Evolutionary conservation across 2,329 filamentous ascomycete genomes (phyloP).

Genomic region (Xylaria sp.): DNA sequence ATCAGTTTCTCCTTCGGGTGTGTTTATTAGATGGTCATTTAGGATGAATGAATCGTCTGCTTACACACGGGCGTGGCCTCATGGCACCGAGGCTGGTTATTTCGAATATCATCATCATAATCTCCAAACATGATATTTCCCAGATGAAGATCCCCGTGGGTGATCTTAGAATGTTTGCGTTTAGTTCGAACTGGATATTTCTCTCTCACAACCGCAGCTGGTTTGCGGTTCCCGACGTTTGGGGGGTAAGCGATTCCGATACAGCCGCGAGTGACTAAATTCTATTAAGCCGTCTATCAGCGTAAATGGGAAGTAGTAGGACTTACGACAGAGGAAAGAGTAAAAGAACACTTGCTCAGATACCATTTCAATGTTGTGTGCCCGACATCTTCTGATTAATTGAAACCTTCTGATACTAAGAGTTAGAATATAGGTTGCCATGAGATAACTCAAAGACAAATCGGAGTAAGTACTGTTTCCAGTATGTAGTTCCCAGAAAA

Average conservation of each 20-base stretch:
- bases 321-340: constrained; percentile 27
- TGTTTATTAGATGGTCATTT: background rate
- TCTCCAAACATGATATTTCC: constrained; percentile 31
- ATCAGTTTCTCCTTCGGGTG: constrained; percentile 1
- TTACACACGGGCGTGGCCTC: constrained; percentile 5
- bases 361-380: background rate
- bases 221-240: background rate
- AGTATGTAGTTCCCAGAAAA: background rate
- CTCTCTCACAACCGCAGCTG: constrained; percentile 8
- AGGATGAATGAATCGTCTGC: background rate
- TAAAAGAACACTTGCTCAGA: constrained; percentile 23
- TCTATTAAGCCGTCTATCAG: background rate
- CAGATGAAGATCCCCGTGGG: constrained; percentile 23
- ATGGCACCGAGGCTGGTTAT: constrained; percentile 8
- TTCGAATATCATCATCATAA: background rate
- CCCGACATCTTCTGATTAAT: constrained; percentile 9
- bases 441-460: too few relatives aligned
- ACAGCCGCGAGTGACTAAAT: constrained; percentile 25
- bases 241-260: constrained; percentile 22
- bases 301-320: too few relatives aligned
- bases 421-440: background rate
- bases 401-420: background rate
- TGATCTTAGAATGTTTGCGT: background rate
- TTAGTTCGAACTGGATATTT: background rate
- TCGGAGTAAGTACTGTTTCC: background rate